Base-by-base conservation (phyloP, 805 yeast genomes). In the Ogataea ganodermae region DNA sequence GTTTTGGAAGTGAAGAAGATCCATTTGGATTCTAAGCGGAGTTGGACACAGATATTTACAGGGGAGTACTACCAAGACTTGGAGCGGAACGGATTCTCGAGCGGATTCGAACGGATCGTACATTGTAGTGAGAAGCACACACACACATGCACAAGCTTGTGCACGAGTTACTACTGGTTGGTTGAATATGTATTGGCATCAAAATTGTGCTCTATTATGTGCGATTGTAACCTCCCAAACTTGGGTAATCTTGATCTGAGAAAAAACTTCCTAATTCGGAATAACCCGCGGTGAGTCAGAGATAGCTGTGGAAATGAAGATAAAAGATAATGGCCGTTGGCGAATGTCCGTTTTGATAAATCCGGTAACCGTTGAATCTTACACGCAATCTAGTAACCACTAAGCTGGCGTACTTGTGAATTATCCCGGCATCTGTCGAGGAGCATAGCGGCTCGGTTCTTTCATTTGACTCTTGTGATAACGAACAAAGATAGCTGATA, bases 1-100 rank as follows among this genome's bases (percentile, higher is more conserved):
- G 79, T 21, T 53, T 68, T 24, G 77, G 73, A 26, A 76, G 73
- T 12, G 69, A 67, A 40, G 69, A 70, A 17, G 72, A 66, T 45
- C 58, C 67, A 13, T 67, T 68, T 45, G 59, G 55, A 30, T 55
- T 62, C 27, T 61, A 42, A 44, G 12, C 18, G 14, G 14, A 27
- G 6, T 27, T 27, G 13, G 6, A 7, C 6, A 5, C 14, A 27
- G 31, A n/a, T n/a, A 27, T 6, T 8, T 8, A 27, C 14, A 27
- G 12, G 30, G 24, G 24, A 22, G 8, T 6, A 22, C 24, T 8
- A 22, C 8, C 8, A 22, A 22, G 8, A 6, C 24, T 22, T n/a
- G 4, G 12, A 27, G 12, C 6, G 6, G 12, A 27, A 27, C 30
- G 30, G 6, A 27, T 27, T 27, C 12, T n/a, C n/a, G n/a, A n/a